Percentiles rank a stretch among this genome's conserved stretches.
Evolutionary conservation across 768 basidiomycete genomes (phyloP).

Genomic region (Boletus reticulatus): DNA sequence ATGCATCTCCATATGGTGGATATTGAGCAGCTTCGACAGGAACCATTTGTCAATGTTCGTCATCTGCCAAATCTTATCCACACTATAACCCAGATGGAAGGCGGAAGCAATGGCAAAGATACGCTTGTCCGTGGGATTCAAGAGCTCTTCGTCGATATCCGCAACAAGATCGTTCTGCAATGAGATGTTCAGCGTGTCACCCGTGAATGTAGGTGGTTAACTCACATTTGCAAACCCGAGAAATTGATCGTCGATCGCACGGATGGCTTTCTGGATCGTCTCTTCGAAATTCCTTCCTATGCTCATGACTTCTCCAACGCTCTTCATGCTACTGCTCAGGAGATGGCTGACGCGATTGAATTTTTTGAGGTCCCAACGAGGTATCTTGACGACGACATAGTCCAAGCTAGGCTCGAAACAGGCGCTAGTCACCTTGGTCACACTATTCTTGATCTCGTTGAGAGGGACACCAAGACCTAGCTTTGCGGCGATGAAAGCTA

Average conservation of each 20-base stretch:
- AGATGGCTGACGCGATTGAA: slow-evolving; percentile 91
- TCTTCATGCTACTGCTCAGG: slow-evolving; percentile 97
- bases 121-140: slow-evolving; percentile 95
- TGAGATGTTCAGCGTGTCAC: neutral
- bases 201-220: neutral
- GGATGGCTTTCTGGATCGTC: slow-evolving; percentile 96
- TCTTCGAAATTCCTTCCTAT: slow-evolving; percentile 98
- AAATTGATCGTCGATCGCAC: slow-evolving; percentile 95
- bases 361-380: slow-evolving; percentile 99
- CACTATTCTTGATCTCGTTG: slow-evolving; percentile 96
- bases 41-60: slow-evolving; percentile 99
- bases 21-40: slow-evolving; percentile 81
- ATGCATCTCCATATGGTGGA: slow-evolving; percentile 75
- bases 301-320: slow-evolving; percentile 99
- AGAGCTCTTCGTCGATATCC: slow-evolving; percentile 88
- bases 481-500: slow-evolving; percentile 98
- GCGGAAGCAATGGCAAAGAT: slow-evolving; percentile 96
- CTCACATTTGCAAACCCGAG: slow-evolving; percentile 83
- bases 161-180: slow-evolving; percentile 81
- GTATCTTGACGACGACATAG: slow-evolving; percentile 97
- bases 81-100: slow-evolving; percentile 87
- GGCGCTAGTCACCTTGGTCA: slow-evolving; percentile 93
- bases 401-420: slow-evolving; percentile 99
- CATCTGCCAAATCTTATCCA: slow-evolving; percentile 97
- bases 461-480: slow-evolving; percentile 95